A percentile compares a stretch with the other conserved stretches of the same genome.
Conservation (phyloP, 495 filamentous ascomycete genomes). For the Amorphotheca resinae region DNA sequence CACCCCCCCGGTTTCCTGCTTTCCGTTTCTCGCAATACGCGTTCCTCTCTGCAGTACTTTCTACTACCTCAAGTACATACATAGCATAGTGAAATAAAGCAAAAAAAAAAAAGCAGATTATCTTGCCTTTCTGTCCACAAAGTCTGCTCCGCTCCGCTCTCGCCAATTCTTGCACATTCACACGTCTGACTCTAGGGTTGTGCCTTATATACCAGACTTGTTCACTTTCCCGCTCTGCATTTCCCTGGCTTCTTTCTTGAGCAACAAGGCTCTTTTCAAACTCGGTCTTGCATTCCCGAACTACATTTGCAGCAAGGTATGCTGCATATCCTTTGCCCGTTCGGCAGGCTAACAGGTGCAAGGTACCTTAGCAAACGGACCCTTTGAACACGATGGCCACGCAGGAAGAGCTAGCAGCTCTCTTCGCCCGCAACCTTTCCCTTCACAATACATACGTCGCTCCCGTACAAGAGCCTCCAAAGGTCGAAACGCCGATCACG, state of each 20-base stretch:
- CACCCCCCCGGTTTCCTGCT: slow-evolving; percentile 3
- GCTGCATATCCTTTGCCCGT: slow-evolving; percentile 10
- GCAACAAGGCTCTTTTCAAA: slow-evolving; percentile 16
- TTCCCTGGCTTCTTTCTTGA: slow-evolving; percentile 13
- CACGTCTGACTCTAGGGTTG: slow-evolving; percentile 17
- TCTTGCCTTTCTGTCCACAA: slow-evolving; percentile 23
- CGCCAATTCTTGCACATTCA: slow-evolving; percentile 19
- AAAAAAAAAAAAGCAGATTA: slow-evolving; percentile 29
- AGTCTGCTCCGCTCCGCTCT: slow-evolving; percentile 22
- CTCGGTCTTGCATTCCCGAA: slow-evolving; percentile 14
- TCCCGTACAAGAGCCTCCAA: slow-evolving; percentile 16
- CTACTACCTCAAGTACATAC: slow-evolving; percentile 23
- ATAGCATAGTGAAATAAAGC: slow-evolving; percentile 43
- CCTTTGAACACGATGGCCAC: slow-evolving; percentile 26
- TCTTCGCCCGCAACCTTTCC: slow-evolving; percentile 54
- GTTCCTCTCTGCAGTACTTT: slow-evolving; percentile 2
- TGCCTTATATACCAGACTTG: slow-evolving; percentile 19
- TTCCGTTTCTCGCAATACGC: slow-evolving; percentile 8
- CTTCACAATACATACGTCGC: slow-evolving; percentile 30
- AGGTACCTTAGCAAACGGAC: not conserved
- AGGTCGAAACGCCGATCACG: slow-evolving; percentile 27
- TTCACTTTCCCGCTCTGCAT: slow-evolving; percentile 11
- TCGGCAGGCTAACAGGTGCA: slow-evolving; percentile 11
- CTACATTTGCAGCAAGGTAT: slow-evolving; percentile 21
- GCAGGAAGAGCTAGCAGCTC: slow-evolving; percentile 53